These are phyloP conservation scores for Colletotrichum destructivum DNA, from an alignment of 2,329 filamentous ascomycete genomes.

Conservation along the genomic window DNA sequence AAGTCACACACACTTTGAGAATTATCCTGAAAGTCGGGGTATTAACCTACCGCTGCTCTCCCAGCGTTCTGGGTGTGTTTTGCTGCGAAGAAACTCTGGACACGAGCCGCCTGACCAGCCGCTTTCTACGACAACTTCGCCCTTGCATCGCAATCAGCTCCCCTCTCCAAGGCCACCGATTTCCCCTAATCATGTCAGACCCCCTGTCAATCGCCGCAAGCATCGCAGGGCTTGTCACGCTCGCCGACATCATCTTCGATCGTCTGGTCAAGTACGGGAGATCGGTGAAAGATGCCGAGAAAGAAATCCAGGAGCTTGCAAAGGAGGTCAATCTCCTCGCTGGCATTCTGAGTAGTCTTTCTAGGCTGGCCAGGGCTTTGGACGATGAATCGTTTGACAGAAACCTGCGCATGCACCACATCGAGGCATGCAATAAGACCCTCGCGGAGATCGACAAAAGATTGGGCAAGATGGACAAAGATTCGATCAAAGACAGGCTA, in stretches of 20 bases:
- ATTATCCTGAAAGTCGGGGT: too few relatives aligned
- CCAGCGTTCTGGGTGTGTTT: too few relatives aligned
- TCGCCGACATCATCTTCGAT: conserved; percentile 12
- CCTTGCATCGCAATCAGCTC: neutral
- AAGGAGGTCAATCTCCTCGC: conserved; percentile 9
- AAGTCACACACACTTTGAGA: neutral
- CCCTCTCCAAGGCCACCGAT: neutral
- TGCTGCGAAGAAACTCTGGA: neutral
- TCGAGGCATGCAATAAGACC: conserved; percentile 6
- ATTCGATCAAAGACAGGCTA: neutral
- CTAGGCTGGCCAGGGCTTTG: neutral
- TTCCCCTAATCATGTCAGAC: neutral
- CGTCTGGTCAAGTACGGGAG: conserved; percentile 10
- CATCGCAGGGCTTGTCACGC: conserved; percentile 5
- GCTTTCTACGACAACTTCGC: neutral
- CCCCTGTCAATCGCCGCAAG: conserved; percentile 26
- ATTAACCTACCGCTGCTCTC: too few relatives aligned
- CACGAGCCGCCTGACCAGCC: neutral
- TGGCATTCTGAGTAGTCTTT: neutral
- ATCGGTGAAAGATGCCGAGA: neutral
- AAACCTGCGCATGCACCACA: conserved; percentile 16
- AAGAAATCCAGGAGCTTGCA: neutral
- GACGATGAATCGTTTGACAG: neutral
- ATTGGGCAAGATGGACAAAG: neutral
- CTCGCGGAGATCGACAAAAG: neutral